Evolutionary conservation across 1,139 yeast genomes (phyloP), one percentile per base, ranked within the genome.

Genomic region (Taphrina populina): DNA sequence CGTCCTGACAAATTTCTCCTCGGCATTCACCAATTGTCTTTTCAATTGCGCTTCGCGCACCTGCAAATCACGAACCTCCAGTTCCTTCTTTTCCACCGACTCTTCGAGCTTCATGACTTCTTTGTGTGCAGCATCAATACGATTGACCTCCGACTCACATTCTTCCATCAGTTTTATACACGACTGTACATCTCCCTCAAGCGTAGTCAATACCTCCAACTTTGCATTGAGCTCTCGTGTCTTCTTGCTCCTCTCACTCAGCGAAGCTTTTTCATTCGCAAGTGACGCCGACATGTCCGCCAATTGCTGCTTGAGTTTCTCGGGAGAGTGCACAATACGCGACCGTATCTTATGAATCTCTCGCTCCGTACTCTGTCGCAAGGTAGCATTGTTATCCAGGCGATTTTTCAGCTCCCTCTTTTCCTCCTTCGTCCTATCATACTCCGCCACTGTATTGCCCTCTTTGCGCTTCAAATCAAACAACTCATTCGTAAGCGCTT

Each of bases 371-470:
- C 82, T 88, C 33, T 77, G 71, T 11, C 82, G 73, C 44, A 79
- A 64, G 46, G 76, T 77, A 10, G 53, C 58, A 8, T 33, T 32
- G 17, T 59, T 58, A 29, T 51, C 40, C 2, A 79, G 66, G 59
- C 79, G 77, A 46, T 77, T 76, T 27, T 83, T 75, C 55, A 85
- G 67, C 35, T 78, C 70, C 17, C 73, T 71, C 64, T 86, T 87
- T 58, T 82, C 83, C 23, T 74, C 71, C 66, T 81, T 84, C 68
- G 86, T 85, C 49, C 76, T 77, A 27, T 77, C 74, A 65, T 85
- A 88, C 62, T 84, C 88, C n/a, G 73, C 69, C 0, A 84, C 77
- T 47, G 85, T 70, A 20, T 74, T 70, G 62, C 84, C 88, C 65
- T 86, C 95, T 1, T 76, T 69, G 51, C 73, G 75, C 61, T 84